Evolutionary conservation across 805 yeast species (phyloP).

Genomic region (Candida vartiovaarae): DNA sequence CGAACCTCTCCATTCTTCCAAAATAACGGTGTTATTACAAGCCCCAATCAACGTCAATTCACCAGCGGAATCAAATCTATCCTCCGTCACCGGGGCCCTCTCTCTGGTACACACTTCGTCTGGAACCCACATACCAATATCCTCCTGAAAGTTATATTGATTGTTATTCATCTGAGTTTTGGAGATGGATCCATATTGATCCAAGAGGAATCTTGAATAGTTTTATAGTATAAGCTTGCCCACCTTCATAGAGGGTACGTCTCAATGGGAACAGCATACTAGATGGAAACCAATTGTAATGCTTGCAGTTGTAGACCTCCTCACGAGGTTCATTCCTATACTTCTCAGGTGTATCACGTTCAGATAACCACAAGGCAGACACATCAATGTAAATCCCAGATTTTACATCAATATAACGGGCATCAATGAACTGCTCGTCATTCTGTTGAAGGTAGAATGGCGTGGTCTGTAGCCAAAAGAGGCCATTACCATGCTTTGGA

Average conservation of each 20-base stretch:
- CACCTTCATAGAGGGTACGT: slow-evolving; percentile 39
- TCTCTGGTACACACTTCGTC: slow-evolving; percentile 30
- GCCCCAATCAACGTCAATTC: slow-evolving; percentile 32
- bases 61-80: slow-evolving; percentile 22
- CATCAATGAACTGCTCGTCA: slow-evolving; percentile 20
- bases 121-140: slow-evolving; percentile 41
- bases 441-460: slow-evolving; percentile 20
- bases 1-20: slow-evolving; percentile 32
- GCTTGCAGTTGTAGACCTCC: slow-evolving; percentile 22
- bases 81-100: slow-evolving; percentile 21
- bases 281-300: slow-evolving; percentile 22
- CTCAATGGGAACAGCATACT: slow-evolving; percentile 37
- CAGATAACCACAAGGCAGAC: slow-evolving; percentile 30
- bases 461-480: slow-evolving; percentile 28
- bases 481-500: slow-evolving; percentile 26
- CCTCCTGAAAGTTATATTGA: slow-evolving; percentile 31
- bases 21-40: slow-evolving; percentile 28
- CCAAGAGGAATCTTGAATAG: slow-evolving; percentile 28
- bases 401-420: slow-evolving; percentile 41
- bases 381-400: slow-evolving; percentile 45
- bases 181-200: slow-evolving; percentile 30
- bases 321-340: slow-evolving; percentile 8
- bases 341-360: slow-evolving; percentile 6
- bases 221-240: slow-evolving; percentile 38
- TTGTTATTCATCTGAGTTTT: slow-evolving; percentile 16